Base-by-base conservation (phyloP, 2,329 filamentous ascomycete species). In the Teratosphaeriaceae sp. region DNA sequence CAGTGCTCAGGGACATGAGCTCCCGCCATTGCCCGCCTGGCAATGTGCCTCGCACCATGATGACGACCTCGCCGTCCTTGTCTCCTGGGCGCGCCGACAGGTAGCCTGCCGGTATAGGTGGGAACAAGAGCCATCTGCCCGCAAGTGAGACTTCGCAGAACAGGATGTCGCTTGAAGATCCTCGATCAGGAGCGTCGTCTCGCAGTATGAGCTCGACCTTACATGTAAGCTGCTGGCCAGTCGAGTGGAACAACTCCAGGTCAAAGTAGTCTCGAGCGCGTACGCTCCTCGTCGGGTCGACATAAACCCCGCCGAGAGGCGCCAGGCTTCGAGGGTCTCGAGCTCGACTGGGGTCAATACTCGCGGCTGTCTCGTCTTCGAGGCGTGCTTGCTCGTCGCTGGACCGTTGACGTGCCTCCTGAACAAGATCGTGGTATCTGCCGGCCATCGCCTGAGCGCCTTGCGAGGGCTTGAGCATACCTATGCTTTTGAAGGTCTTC, bases 221-320 rank as follows among this genome's bases (percentile, higher is more conserved):
- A 60, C 92, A 96, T 55, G 88, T 87, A 34, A 98, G 75, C 47
- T 88, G 76, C 61, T 97, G 90, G 2, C 90, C 89, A 57, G 79
- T 95, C 1, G 90, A 94, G 63, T 98, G 92, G 39, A 78, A 75
- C 12, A 98, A 67, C 47, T 89, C 83, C 54, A 98, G 73, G 44
- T 85, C 84, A 62, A 98, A 98, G 53, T 84, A 80, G 63, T 98
- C 92, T 57, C 94, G 84, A 35, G 90, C 89, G 50, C 80, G 82
- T 31, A 98, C 94, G 57, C 89, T 87, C 43, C 88, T 80, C 29
- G 70, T 76, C n/a, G 78, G 74, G 58, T 95, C 82, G 43, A 97
- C 82, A 33, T 69, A 72, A 8, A 92, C 78, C 42, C 78, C 78
- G 24, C 80, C 77, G 26, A 88, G 73, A 1, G 85, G 76, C 11